These are phyloP conservation scores for Trichoderma simmonsii DNA, from an alignment of 2,329 filamentous ascomycete species.

Conservation along the genomic window DNA sequence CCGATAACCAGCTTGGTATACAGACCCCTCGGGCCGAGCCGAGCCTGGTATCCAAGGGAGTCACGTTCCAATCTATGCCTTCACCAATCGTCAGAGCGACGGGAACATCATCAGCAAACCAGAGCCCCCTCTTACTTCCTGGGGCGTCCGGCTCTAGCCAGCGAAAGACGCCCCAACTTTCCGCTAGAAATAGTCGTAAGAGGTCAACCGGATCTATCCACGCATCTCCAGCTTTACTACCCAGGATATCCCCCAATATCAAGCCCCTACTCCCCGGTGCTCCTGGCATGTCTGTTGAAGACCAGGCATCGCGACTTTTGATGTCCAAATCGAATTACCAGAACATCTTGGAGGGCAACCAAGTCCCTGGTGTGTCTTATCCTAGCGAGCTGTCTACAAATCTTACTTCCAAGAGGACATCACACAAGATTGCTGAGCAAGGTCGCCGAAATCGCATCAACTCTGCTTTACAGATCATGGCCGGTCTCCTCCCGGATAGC, in stretches of 20 bases:
- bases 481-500: constrained; percentile 69
- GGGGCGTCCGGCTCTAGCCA: constrained; percentile 45
- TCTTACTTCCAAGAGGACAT: constrained; percentile 91
- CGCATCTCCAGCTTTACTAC: constrained; percentile 81
- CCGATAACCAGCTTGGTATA: constrained; percentile 39
- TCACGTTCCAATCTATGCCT: constrained; percentile 47
- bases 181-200: constrained; percentile 62
- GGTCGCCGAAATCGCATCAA: constrained; percentile 95
- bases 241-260: constrained; percentile 90
- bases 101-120: constrained; percentile 52
- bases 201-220: constrained; percentile 70
- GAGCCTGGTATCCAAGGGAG: constrained; percentile 44
- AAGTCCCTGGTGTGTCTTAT: constrained; percentile 84
- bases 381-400: constrained; percentile 90
- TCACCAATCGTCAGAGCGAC: constrained; percentile 47
- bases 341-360: constrained; percentile 91
- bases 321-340: constrained; percentile 98
- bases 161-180: constrained; percentile 54
- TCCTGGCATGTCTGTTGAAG: constrained; percentile 52
- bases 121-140: constrained; percentile 61
- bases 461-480: constrained; percentile 86
- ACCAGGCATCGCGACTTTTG: constrained; percentile 68
- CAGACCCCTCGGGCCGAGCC: constrained; percentile 38
- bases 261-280: constrained; percentile 76
- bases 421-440: constrained; percentile 97